A percentile compares a stretch with the other conserved stretches of the same genome.
These are phyloP conservation scores for Ascochyta pisi DNA, from an alignment of 2,329 filamentous ascomycete species.

Conservation along the genomic window DNA sequence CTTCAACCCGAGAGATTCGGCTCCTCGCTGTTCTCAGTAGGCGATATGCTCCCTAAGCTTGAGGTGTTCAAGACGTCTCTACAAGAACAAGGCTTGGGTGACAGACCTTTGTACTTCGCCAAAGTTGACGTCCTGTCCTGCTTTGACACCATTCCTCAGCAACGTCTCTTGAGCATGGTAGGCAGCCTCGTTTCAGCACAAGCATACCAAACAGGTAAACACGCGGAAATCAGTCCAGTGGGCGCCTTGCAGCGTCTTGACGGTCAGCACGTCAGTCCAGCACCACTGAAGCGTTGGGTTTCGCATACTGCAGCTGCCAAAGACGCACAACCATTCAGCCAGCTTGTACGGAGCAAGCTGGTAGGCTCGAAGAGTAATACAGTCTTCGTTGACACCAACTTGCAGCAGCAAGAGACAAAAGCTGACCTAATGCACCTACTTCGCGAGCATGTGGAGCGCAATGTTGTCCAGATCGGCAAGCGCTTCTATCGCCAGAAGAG, in stretches of 20 bases:
- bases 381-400: slow-evolving; percentile 76
- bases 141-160: slow-evolving; percentile 94
- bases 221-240: slow-evolving; percentile 72
- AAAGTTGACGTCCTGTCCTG: slow-evolving; percentile 92
- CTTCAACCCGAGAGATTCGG: slow-evolving; percentile 67
- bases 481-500: slow-evolving; percentile 85
- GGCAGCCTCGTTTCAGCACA: slow-evolving; percentile 62
- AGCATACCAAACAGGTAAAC: slow-evolving; percentile 74
- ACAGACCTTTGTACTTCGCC: slow-evolving; percentile 75
- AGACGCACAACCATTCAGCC: slow-evolving; percentile 41
- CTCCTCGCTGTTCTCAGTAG: slow-evolving; percentile 79
- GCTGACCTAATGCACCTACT: slow-evolving; percentile 72
- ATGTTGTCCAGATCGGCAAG: slow-evolving; percentile 87
- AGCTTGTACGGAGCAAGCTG: slow-evolving; percentile 40
- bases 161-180: slow-evolving; percentile 72
- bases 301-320: slow-evolving; percentile 47
- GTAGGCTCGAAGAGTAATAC: slow-evolving; percentile 61
- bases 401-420: slow-evolving; percentile 64
- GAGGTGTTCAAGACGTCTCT: slow-evolving; percentile 70
- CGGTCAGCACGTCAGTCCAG: slow-evolving; percentile 38
- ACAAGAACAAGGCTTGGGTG: slow-evolving; percentile 37
- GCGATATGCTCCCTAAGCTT: slow-evolving; percentile 78
- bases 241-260: slow-evolving; percentile 43
- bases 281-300: slow-evolving; percentile 50
- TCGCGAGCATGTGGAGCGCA: slow-evolving; percentile 79